Evolutionary conservation across 2,329 filamentous ascomycete species (phyloP), one percentile per base, ranked within the genome.

Genomic region (Apiospora hydei): DNA sequence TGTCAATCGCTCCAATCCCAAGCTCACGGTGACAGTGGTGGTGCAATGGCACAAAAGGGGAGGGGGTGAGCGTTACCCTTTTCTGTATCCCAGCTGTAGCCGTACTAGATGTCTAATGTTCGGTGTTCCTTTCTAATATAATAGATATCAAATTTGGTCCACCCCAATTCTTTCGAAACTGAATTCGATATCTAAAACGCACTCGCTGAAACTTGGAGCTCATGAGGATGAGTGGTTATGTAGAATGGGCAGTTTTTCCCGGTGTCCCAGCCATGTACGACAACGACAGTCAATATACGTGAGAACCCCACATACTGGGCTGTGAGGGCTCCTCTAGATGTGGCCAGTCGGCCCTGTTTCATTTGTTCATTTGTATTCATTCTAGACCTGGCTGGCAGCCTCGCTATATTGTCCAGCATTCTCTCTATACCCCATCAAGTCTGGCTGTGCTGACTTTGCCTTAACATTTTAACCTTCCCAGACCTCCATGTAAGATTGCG

Each of bases 361-460:
- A 64, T 41, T 64, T 38, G 11, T 64, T 64, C 57, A 64, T 64
- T 64, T 41, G 34, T 64, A 64, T 64, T 64, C 34, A 64, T 64
- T 64, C 34, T 41, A 64, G 34, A n/a, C 18, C 57, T 41, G 57
- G 21, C 21, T 41, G 7, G 34, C 34, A 38, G 57, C 11, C 8
- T 41, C 18, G 57, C 21, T 41, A n/a, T 64, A 14, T 64, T 14
- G 49, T 26, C n/a, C n/a, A 26, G 49, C 24, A 1, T 24, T 26
- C n/a, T 51, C 21, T n/a, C 8, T n/a, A 3, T 10, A 11, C n/a
- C 49, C 11, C 11, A 26, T 51, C 11, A 38, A 41, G 57, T 11
- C 21, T 34, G 30, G 57, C 34, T 21, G 18, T 41, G 34, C 57
- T 18, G 34, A 41, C 30, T 21, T 34, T 41, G 14, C 21, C 13